Evolutionary conservation across 1,284 basidiomycete genomes (phyloP), one percentile per base, ranked within the genome.

Genomic region (Sparassis latifolia): DNA sequence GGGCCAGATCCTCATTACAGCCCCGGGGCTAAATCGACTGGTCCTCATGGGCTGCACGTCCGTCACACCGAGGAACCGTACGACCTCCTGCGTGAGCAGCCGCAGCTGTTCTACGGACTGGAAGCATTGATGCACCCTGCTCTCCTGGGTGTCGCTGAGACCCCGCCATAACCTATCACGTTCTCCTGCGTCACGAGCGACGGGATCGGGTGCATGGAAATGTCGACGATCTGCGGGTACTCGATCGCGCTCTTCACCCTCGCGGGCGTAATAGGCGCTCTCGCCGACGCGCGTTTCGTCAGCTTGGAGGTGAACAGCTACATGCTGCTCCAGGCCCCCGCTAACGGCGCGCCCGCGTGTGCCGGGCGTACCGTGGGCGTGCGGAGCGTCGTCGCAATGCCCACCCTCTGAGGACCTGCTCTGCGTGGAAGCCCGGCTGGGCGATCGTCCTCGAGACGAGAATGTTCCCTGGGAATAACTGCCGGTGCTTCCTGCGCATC

Each of bases 61-160:
- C 2, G 55, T 71, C 37, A 35, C 33, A 48, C 55, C 10, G 50
- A 51, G 2, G 59, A 65, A 4, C 48, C 69, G 10, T 45, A 47
- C 31, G 27, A 50, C 4, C 55, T 69, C 7, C 37, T 67, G 4
- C 29, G 12, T 4, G 35, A 49, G 10, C 31, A 62, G 3, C 62
- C 66, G 0, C 27, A 53, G 12, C 55, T 66, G 2, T 66, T 67
- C 49, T 47, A 52, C 33, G 42, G 45, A 27, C 37, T 70, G 10
- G 62, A 66, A 31, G 61, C 60, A 9, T 50, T 69, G 43, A 49
- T 66, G 27, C 67, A 69, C 41, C 62, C 62, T 1, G 41, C 50
- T 2, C 52, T 64, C 49, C 47, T 58, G 9, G 28, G 6, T 27
- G 7, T 37, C 7, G 35, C 6, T 12, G 35, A 37, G 35, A 6